Conservation (phyloP, 192 early-diverging fungal species). For the Dissophora ornata region DNA sequence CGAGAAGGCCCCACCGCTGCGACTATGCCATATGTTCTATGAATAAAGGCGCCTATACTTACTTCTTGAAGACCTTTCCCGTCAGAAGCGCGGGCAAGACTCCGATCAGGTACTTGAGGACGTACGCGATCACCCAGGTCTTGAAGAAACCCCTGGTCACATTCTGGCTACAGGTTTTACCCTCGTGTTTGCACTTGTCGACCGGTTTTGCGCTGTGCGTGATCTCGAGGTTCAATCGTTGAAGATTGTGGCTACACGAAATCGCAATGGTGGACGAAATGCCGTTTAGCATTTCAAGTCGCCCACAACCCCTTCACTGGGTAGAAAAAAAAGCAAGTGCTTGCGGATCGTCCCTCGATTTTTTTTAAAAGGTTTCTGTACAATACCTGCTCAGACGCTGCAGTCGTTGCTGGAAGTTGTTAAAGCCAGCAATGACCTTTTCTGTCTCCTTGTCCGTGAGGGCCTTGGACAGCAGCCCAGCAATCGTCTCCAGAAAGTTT, state of each 20-base stretch:
- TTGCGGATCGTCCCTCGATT: too few relatives aligned
- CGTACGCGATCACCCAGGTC: slow-evolving; percentile 69
- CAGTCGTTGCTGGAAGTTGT: slow-evolving; percentile 73
- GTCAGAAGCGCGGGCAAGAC: slow-evolving; percentile 64
- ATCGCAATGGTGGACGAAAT: not conserved
- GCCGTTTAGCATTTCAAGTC: too few relatives aligned
- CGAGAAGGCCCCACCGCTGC: too few relatives aligned
- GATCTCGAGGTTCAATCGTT: slow-evolving; percentile 53
- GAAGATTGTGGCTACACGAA: slow-evolving; percentile 57
- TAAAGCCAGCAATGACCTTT: slow-evolving; percentile 65
- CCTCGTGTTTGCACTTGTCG: slow-evolving; percentile 67
- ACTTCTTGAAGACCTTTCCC: slow-evolving; percentile 66
- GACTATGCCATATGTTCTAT: too few relatives aligned
- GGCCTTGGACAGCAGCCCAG: slow-evolving; percentile 68
- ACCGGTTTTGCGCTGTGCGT: slow-evolving; percentile 31
- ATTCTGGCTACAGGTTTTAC: slow-evolving; percentile 74
- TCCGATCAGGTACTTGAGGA: slow-evolving; percentile 69
- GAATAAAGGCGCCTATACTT: too few relatives aligned
- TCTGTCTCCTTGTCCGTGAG: slow-evolving; percentile 77
- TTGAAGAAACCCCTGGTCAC: slow-evolving; percentile 72
- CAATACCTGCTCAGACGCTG: slow-evolving; percentile 68
- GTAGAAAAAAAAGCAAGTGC: too few relatives aligned
- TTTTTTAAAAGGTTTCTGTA: not conserved
- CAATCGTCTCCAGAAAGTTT: slow-evolving; percentile 72
- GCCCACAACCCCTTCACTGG: too few relatives aligned